Evolutionary conservation across 2,329 filamentous ascomycete species (phyloP), one percentile per base, ranked within the genome.

Genomic region (Fusarium humuli): DNA sequence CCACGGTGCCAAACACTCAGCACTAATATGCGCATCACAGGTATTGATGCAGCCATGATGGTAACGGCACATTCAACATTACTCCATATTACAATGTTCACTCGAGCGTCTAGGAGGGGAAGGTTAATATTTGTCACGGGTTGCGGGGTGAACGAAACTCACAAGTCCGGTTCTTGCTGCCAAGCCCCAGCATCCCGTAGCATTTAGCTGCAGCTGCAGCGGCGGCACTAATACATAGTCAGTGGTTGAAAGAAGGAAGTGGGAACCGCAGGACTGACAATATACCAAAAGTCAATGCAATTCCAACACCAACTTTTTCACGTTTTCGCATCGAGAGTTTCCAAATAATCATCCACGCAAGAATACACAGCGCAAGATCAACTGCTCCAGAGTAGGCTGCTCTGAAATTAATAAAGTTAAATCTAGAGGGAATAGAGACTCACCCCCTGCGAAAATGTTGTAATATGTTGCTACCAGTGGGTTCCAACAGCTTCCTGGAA

Each of bases 281-380:
- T 6, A 62, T 1, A 4, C 60, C 60, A 14, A 62, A 62, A 0
- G 57, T 62, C 40, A 62, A 11, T 13, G 57, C 60, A 18, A 62
- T 54, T 1, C 60, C 60, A 8, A 62, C 60, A 0, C 60, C 60
- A 2, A 61, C 32, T 16, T 62, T 62, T n/a, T 62, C 60, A 0
- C 57, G 30, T 11, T 9, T 54, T 10, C 41, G 30, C 46, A 62
- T 62, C 0, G 60, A 61, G 0, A 62, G 60, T 13, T 22, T 54
- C 60, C 60, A 62, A 2, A 62, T 62, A 1, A 62, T 61, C 2
- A 13, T 23, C 60, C 60, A 62, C 1, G 60, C 57, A 20, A 61
- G 7, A 0, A 45, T 10, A 11, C 60, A 61, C 2, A 62, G 9
- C 0, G 30, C 13, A 0, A 62, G 57, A 3, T 62, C 60, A 0